Base-by-base conservation (phyloP, 1,139 yeast genomes). In the Yamadazyma epiphylla region DNA sequence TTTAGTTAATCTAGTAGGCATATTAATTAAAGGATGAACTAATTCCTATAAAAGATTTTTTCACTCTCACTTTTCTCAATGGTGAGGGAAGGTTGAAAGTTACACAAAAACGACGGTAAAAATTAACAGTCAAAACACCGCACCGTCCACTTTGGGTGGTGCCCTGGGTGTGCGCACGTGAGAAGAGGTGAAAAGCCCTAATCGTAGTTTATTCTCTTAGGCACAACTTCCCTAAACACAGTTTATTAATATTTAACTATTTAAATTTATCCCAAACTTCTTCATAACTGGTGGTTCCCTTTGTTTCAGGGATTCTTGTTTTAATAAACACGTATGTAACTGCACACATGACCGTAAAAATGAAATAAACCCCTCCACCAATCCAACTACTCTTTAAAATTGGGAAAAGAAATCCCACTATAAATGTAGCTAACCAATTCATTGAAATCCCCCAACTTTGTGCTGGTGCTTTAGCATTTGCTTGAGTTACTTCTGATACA, bases 1-100 rank as follows among this genome's bases (percentile, higher is more conserved):
- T 77, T 91, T 88, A 65, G 95, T 85, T 69, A 86, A 82, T 88
- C 98, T 88, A 80, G 98, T 88, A 74, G 98, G 98, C 98, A 91
- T 91, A 72, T 68, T n/a, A n/a, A n/a, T 65, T 53, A 48, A 45
- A 52, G 15, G 10, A 6, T 21, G 10, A 21, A 21, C 24, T 21
- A 9, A 21, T 21, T 10, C 13, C 24, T 12, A 11, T 21, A 21
- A 21, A 11, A n/a, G 5, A 6, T 21, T 21, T 21, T 21, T 21
- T 21, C 20, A 17, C 20, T 17, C 20, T 17, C 20, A 17, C 7
- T 7, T 17, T 17, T 17, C 10, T 10, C 10, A 7, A 17, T 7
- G 7, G 20, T 7, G 20, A 17, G 20, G 7, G 9, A 7, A 7
- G 20, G 9, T 7, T 7, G 10, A 17, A 17, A 10, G 20, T 17